A percentile compares a stretch with the other conserved stretches of the same genome.
Conservation (phyloP, 257 asterid species). For the Asclepias syriaca region DNA sequence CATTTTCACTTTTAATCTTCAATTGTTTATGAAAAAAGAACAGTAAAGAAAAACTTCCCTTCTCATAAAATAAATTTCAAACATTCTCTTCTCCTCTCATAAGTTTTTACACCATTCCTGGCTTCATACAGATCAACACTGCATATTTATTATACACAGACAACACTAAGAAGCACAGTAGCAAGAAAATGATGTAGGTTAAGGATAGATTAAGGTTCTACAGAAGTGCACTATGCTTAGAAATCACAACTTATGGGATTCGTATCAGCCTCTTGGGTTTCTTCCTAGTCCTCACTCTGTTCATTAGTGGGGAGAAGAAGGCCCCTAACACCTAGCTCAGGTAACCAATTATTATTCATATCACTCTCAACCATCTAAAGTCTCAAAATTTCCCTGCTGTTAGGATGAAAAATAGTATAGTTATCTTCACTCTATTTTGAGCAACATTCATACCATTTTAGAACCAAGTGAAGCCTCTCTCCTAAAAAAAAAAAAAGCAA, state of each 20-base stretch:
- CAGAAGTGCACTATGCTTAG: background rate
- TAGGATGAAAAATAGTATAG: background rate
- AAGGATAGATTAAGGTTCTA: background rate
- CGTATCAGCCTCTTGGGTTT: background rate
- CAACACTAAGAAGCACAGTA: background rate
- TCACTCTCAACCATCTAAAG: background rate
- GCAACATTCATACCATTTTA: background rate
- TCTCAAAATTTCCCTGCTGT: background rate
- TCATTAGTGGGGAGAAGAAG: background rate
- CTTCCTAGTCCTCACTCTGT: background rate
- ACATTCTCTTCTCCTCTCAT: background rate
- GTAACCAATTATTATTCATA: background rate
- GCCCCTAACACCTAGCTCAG: background rate
- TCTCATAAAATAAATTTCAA: background rate
- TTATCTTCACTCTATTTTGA: background rate
- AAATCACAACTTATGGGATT: background rate
- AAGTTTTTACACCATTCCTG: background rate
- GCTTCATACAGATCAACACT: background rate
- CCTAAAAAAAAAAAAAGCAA: background rate
- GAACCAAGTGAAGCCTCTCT: background rate
- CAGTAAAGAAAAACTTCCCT: background rate
- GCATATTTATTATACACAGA: background rate
- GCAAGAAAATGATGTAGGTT: background rate
- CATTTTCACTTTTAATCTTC: background rate
- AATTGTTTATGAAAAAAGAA: background rate